Base-by-base conservation (phyloP, 306 rosid species). In the Castanea crenata region DNA sequence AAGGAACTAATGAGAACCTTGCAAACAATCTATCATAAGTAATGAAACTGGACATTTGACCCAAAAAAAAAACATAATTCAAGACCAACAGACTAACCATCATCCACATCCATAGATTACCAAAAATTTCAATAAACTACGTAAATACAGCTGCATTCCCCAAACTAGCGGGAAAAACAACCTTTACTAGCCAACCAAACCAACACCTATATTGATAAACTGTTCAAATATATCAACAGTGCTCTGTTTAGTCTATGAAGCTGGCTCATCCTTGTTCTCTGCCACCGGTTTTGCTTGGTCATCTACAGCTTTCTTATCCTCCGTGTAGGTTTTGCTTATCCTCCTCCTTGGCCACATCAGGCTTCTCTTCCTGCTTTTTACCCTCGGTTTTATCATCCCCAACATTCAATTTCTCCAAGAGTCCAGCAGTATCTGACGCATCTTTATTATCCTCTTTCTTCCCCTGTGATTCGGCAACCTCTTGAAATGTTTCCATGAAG, bases 391-490 rank as follows among this genome's bases (percentile, higher is more conserved):
- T 69, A 69, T 0, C 51, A 69, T 69, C 74, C 6, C 56, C 55
- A 41, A 69, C 74, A 69, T 29, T 69, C 27, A 69, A 52, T 41
- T 41, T 41, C 55, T 69, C 74, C 49, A 69, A 52, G 19, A 44
- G 56, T 69, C 55, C 55, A 1, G 55, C 55, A 41, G 74, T 11
- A 44, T 41, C 74, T 8, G 55, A 44, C 2, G 55, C 74, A 10
- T 68, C 72, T 68, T 68, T 15, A 15, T 19, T 68, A 31, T 20
- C 78, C 56, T 74, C 78, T 5, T 38, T 54, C 55, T 34, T 74
- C 35, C 69, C 69, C 27, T 74, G 55, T 19, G 78, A 32, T 74
- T 74, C 78, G 0, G 78, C 78, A 56, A 57, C 78, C 35, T 74
- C 78, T 74, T 74, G 55, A 23, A 74, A 20, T 5, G 10, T 74